Conservation (phyloP, 768 basidiomycete species). For the Amanita molliuscula region DNA sequence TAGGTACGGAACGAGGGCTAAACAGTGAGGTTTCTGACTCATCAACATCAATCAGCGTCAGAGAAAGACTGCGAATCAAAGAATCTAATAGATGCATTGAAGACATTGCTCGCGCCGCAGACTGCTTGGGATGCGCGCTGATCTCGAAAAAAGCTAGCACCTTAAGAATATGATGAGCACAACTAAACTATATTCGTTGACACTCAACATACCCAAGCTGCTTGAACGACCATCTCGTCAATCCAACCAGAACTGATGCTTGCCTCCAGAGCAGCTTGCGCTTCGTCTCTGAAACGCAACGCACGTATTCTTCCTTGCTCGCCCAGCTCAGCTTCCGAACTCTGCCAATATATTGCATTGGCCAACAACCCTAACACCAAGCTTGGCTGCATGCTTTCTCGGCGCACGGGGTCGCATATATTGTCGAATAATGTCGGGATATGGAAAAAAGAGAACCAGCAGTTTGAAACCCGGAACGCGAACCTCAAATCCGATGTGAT, state of each 20-base stretch:
- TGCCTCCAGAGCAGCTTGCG: constrained; percentile 60
- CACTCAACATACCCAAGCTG: constrained; percentile 51
- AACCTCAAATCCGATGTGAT: constrained; percentile 52
- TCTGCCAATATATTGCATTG: constrained; percentile 59
- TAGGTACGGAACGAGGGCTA: constrained; percentile 34
- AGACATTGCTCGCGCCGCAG: constrained; percentile 41
- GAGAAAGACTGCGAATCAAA: constrained; percentile 49
- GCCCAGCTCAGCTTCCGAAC: constrained; percentile 49
- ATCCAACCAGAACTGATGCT: constrained; percentile 65
- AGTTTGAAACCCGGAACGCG: constrained; percentile 51
- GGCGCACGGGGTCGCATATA: constrained; percentile 42
- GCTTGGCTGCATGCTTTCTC: constrained; percentile 57
- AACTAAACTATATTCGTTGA: background rate
- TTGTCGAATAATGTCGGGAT: constrained; percentile 55
- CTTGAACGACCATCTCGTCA: constrained; percentile 64
- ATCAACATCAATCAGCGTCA: constrained; percentile 49
- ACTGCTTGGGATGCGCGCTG: constrained; percentile 56
- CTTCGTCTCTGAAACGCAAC: constrained; percentile 51
- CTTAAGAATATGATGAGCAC: constrained; percentile 20
- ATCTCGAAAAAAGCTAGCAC: constrained; percentile 64
- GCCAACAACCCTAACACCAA: constrained; percentile 53
- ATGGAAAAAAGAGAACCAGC: constrained; percentile 70
- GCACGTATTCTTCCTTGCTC: constrained; percentile 43
- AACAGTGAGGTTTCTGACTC: constrained; percentile 44
- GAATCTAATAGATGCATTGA: constrained; percentile 55